Evolutionary conservation across 2,329 filamentous ascomycete genomes (phyloP).

Genomic region (Fusarium musae): DNA sequence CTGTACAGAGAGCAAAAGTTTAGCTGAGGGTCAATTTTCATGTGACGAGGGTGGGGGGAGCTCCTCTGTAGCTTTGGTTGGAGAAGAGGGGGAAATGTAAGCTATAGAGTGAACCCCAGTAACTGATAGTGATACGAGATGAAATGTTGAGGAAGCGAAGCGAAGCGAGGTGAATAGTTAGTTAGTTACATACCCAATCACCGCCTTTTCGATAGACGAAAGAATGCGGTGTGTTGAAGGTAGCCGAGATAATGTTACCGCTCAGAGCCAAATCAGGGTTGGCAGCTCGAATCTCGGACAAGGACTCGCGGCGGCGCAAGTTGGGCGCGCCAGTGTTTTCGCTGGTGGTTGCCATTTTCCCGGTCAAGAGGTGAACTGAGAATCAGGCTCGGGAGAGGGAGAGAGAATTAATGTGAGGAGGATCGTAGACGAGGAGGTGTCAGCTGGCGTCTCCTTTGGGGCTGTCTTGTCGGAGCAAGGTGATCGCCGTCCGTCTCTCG

Average conservation of each 20-base stretch:
- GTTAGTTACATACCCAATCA: constrained; percentile 66
- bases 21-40: constrained; percentile 29
- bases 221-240: constrained; percentile 71
- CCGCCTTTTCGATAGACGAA: constrained; percentile 67
- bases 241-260: constrained; percentile 74
- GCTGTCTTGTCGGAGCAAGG: constrained; percentile 29
- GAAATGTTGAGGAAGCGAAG: constrained; percentile 20
- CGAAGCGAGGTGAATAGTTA: constrained; percentile 16
- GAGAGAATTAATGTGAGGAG: not conserved
- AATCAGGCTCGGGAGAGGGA: constrained; percentile 1
- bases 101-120: constrained; percentile 23
- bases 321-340: constrained; percentile 24
- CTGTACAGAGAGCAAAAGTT: constrained; percentile 55
- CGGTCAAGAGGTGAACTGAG: not conserved
- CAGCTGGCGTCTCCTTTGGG: constrained; percentile 28
- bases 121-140: constrained; percentile 26
- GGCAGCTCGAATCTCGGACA: constrained; percentile 65
- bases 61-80: constrained; percentile 24
- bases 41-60: constrained; percentile 25
- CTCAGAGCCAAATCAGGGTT: constrained; percentile 68
- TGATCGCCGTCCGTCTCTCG: constrained; percentile 27
- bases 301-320: constrained; percentile 61
- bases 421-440: constrained; percentile 18
- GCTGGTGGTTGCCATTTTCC: constrained; percentile 28
- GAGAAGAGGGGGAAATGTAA: constrained; percentile 33